Evolutionary conservation across 352 stramenopile genomes (phyloP).

Genomic region (Phytophthora palmivora): DNA sequence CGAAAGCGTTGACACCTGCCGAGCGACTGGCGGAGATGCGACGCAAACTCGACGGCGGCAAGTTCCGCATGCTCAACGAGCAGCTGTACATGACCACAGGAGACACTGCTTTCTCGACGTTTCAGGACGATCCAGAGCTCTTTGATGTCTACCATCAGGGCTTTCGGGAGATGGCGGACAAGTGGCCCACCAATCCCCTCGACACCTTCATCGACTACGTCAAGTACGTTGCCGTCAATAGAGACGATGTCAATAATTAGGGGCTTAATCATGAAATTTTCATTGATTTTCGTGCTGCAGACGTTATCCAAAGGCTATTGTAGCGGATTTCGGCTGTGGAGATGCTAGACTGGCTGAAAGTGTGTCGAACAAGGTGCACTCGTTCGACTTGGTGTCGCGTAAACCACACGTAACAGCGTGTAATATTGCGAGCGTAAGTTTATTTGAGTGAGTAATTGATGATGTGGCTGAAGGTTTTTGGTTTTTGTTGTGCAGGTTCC

Average conservation of each 20-base stretch:
- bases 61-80: conserved; percentile 99
- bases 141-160: conserved; percentile 98
- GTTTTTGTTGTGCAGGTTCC: conserved; percentile 80
- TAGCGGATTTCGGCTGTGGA: conserved; percentile 99
- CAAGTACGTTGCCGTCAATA: conserved; percentile 55
- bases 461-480: conserved; percentile 2
- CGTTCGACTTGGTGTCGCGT: conserved; percentile 97
- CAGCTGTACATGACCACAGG: conserved; percentile 98
- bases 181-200: conserved; percentile 98
- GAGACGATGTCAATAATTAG: neutral
- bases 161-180: conserved; percentile 96
- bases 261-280: conserved; percentile 3
- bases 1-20: conserved; percentile 28
- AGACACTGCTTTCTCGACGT: conserved; percentile 88
- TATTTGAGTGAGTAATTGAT: neutral
- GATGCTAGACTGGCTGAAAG: conserved; percentile 95
- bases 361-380: conserved; percentile 94
- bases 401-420: conserved; percentile 94
- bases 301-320: conserved; percentile 70
- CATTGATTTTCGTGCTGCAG: conserved; percentile 34
- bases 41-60: conserved; percentile 90
- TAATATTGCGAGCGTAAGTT: conserved; percentile 94
- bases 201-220: conserved; percentile 97
- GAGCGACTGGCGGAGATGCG: conserved; percentile 83
- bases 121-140: conserved; percentile 94